phyloP scores from a whole-genome alignment of 106 monocot species.

The Dendrobium catenatum region DNA sequence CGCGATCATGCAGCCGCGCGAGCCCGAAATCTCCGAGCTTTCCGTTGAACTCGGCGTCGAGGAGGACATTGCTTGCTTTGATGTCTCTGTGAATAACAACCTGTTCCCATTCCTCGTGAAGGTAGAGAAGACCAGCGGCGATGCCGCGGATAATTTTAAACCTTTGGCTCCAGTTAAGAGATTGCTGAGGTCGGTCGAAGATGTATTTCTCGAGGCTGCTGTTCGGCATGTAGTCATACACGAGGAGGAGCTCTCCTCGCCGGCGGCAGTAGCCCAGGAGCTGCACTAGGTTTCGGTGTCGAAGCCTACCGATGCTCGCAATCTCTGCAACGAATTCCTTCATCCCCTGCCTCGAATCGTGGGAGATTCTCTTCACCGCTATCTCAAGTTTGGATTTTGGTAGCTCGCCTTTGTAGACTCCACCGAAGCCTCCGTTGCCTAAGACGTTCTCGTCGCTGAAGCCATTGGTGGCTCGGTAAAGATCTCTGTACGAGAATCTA shows the following conservation, averaged over 20 bases:
- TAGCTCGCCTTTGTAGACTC: slow-evolving; percentile 17
- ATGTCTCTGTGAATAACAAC: slow-evolving; percentile 42
- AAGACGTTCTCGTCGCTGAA: slow-evolving; percentile 16
- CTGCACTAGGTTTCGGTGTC: slow-evolving; percentile 21
- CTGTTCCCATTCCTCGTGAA: slow-evolving; percentile 26
- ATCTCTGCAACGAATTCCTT: slow-evolving; percentile 29
- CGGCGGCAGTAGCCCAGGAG: slow-evolving; percentile 23
- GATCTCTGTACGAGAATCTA: slow-evolving; percentile 18
- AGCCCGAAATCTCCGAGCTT: slow-evolving; percentile 23
- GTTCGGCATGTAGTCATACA: slow-evolving; percentile 27
- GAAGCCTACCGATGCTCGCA: slow-evolving; percentile 19
- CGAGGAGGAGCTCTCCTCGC: slow-evolving; percentile 20
- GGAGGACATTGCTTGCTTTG: slow-evolving; percentile 35
- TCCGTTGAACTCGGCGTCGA: slow-evolving; percentile 15
- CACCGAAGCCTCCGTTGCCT: slow-evolving; percentile 20
- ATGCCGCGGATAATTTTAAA: slow-evolving; percentile 18
- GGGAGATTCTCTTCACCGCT: slow-evolving; percentile 23
- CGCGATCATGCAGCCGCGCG: slow-evolving; percentile 18
- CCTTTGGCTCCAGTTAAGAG: slow-evolving; percentile 13
- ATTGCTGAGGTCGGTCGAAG: slow-evolving; percentile 3
- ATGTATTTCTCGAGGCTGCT: slow-evolving; percentile 16
- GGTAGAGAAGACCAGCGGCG: slow-evolving; percentile 20
- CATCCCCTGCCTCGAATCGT: slow-evolving; percentile 25
- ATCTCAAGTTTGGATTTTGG: slow-evolving; percentile 18
- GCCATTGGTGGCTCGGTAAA: slow-evolving; percentile 20